Conservation (phyloP, 2,329 filamentous ascomycete species). For the Fusarium clavum region DNA sequence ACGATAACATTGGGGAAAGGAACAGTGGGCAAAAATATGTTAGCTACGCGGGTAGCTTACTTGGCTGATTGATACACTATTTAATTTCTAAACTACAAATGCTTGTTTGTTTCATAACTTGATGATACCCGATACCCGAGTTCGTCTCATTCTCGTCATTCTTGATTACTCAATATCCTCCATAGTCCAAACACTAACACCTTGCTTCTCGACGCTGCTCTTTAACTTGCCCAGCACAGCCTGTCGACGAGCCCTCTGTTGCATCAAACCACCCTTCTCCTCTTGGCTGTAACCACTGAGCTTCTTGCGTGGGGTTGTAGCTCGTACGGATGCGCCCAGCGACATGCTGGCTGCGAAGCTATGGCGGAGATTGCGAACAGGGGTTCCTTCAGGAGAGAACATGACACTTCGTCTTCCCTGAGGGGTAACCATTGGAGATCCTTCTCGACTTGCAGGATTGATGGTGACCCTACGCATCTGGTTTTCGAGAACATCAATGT, state of each 20-base stretch:
- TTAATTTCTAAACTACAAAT: conserved; percentile 47
- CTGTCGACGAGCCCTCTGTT: conserved; percentile 64
- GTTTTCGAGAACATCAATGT: conserved; percentile 89
- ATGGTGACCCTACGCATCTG: conserved; percentile 82
- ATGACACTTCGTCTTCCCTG: conserved; percentile 53
- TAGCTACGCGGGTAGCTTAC: conserved; percentile 16
- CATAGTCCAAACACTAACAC: conserved; percentile 63
- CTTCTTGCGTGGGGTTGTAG: conserved; percentile 69
- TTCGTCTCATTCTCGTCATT: conserved; percentile 18
- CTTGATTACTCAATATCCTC: conserved; percentile 59
- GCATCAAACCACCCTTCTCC: conserved; percentile 68
- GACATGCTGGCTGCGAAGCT: conserved; percentile 55
- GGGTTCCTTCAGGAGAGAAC: conserved; percentile 59
- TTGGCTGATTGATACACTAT: conserved; percentile 45
- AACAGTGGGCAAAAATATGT: conserved; percentile 19
- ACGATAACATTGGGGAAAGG: background rate
- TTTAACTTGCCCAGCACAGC: conserved; percentile 65
- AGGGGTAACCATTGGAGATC: conserved; percentile 56
- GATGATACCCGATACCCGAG: conserved; percentile 16
- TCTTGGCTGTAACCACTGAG: conserved; percentile 69
- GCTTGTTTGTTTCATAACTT: conserved; percentile 36
- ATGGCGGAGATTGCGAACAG: conserved; percentile 56
- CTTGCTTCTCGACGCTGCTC: conserved; percentile 61
- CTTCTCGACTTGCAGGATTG: conserved; percentile 57
- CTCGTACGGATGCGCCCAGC: conserved; percentile 54